Base-by-base conservation (phyloP, 371 early-diverging fungal genomes). In the Lichtheimia corymbifera region DNA sequence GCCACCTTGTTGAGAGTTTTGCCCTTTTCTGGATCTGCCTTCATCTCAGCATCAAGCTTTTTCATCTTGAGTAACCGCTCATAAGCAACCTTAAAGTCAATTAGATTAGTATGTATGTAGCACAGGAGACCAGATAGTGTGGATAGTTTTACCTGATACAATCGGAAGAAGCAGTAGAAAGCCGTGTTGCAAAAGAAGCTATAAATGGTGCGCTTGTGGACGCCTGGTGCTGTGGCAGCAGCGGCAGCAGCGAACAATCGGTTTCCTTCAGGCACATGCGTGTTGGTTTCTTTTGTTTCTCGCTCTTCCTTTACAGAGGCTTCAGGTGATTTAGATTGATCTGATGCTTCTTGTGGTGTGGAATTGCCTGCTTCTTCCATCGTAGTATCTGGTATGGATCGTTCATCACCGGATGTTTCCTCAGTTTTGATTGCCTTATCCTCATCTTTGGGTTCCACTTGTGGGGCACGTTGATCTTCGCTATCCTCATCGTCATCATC, bases 131-230 rank as follows among this genome's bases (percentile, higher is more conserved):
- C 42, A 20, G 43, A 54, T 25, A 22, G 41, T 13, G 22, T 7
- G 4, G 11, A 17, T 35, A 6, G 35, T 35, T 35, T 58, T 72
- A 91, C 91, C 82, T 93, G 88, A 63, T 91, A 92, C 50, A 93
- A 86, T 50, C 97, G 76, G 76, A 97, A 88, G 65, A 98, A 94
- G 50, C 87, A 89, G 69, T 93, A 98, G 59, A 91, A 91, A 24
- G 71, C 73, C 30, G 82, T 89, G 66, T 97, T 94, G 20, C 86
- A 88, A 72, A 89, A 88, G 61, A 91, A 83, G 58, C 79, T 85
- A 61, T 79, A 80, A 2, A 75, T 47, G 1, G 70, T 67, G 51
- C 84, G 72, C 62, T 80, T 71, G 22, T 68, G 68, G 3, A 71
- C 49, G 2, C 52, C 57, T 12, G 66, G 71, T 7, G 77, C 80